Conservation (phyloP, 345 rosid species). For the Rhodomyrtus tomentosa region DNA sequence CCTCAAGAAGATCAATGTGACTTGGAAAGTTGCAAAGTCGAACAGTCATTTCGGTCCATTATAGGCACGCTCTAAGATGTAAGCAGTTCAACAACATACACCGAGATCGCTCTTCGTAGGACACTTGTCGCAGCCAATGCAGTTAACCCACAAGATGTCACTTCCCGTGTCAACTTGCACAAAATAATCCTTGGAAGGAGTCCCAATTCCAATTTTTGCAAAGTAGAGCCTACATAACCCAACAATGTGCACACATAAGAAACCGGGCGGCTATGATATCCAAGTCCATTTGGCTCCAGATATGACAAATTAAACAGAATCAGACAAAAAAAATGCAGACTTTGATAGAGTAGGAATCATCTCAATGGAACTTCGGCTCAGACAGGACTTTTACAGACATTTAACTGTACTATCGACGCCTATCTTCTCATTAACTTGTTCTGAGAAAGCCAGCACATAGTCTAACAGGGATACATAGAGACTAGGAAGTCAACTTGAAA, state of each 20-base stretch:
- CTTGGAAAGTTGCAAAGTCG: not conserved
- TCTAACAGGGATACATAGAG: not conserved
- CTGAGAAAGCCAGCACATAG: not conserved
- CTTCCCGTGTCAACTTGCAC: conserved; percentile 97
- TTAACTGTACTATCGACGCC: not conserved
- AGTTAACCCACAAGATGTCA: conserved; percentile 87
- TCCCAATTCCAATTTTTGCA: conserved; percentile 56
- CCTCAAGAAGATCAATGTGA: not conserved
- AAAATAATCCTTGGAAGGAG: conserved; percentile 57
- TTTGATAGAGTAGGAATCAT: not conserved
- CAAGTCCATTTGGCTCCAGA: not conserved
- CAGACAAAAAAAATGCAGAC: not conserved
- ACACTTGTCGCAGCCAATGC: conserved; percentile 53
- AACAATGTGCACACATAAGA: not conserved
- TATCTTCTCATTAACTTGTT: not conserved
- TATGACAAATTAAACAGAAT: not conserved
- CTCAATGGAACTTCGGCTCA: not conserved
- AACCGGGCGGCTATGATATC: not conserved
- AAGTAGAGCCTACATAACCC: conserved; percentile 54
- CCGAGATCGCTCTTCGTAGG: conserved; percentile 64
- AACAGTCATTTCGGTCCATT: not conserved
- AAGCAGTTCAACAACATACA: conserved; percentile 14
- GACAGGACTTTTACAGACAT: not conserved
- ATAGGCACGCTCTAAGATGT: not conserved
- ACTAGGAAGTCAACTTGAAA: not conserved